A percentile compares a stretch with the other conserved stretches of the same genome.
These are phyloP conservation scores for Podila epicladia DNA, from an alignment of 192 early-diverging fungal species.

Conservation along the genomic window DNA sequence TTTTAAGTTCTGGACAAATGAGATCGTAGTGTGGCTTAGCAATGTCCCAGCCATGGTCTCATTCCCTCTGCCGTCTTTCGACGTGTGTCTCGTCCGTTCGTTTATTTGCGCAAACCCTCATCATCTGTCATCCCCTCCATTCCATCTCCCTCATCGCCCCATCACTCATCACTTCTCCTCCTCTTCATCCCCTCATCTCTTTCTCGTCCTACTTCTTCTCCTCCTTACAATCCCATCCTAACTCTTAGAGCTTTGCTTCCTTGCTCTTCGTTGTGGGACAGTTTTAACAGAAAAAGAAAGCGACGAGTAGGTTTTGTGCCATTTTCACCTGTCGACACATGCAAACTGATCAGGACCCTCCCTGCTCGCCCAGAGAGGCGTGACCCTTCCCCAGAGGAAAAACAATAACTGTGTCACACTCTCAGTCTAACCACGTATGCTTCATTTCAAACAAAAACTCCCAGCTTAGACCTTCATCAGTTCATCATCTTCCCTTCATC, in stretches of 20 bases:
- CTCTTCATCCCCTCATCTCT: neutral
- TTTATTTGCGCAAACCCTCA: neutral
- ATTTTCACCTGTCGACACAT: neutral
- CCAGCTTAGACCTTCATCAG: too few species aligned
- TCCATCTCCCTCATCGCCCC: neutral
- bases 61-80: conserved; percentile 5
- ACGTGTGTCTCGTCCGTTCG: neutral
- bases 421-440: too few species aligned
- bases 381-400: too few species aligned
- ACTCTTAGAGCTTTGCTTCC: too few species aligned
- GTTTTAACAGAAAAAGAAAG: too few species aligned
- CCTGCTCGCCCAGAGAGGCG: too few species aligned
- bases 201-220: neutral
- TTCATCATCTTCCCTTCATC: neutral
- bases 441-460: too few species aligned
- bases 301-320: neutral
- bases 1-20: neutral
- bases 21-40: neutral
- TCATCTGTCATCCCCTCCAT: neutral
- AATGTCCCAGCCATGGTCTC: neutral
- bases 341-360: too few species aligned
- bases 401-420: too few species aligned
- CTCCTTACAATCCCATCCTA: too few species aligned
- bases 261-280: too few species aligned
- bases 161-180: too few species aligned